Base-by-base conservation (phyloP, 805 yeast species). In the Yamadazyma insecticola region DNA sequence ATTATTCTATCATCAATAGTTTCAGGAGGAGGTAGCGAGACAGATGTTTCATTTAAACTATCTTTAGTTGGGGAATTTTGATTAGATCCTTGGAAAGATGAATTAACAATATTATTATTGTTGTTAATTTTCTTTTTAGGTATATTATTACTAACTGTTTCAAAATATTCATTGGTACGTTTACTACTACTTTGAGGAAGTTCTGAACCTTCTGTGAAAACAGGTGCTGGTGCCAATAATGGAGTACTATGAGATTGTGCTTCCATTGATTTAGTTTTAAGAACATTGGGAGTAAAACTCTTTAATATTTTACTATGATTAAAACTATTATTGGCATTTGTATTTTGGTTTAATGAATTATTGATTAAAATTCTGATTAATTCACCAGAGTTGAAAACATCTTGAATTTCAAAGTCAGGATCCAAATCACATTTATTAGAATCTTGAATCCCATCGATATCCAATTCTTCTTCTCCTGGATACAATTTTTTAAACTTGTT, bases 371-470 rank as follows among this genome's bases (percentile, higher is more conserved):
- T 54, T 27, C 70, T 47, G 15, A 65, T 32, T 7, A 53, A 35
- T 28, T 60, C 67, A 4, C 63, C 63, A 11, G 56, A 43, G 12
- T 35, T 74, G 45, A 85, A 82, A 5, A 83, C 78, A 44, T 82
- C 85, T 7, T 69, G 70, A 0, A 78, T 81, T 2, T 54, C 38
- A 41, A 78, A 84, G 37, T 83, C 95, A 0, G 89, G 89, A 52
- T 85, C 95, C 35, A 85, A 57, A 49, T 85, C 95, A 43, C 89
- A 82, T 35, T 70, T 70, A 36, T 75, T 71, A 24, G 53, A 54
- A 51, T 84, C 90, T 48, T 84, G 94, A 4, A 85, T 55, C 30
- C 73, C 71, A n/a, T 68, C 57, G 24, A 85, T 72, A 5, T 64
- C 63, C 13, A 83, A 51, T 1, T 70, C 68, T 5, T 68, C 74